phyloP scores from a whole-genome alignment of 352 stramenopile genomes.

The Phytophthora syringae region DNA sequence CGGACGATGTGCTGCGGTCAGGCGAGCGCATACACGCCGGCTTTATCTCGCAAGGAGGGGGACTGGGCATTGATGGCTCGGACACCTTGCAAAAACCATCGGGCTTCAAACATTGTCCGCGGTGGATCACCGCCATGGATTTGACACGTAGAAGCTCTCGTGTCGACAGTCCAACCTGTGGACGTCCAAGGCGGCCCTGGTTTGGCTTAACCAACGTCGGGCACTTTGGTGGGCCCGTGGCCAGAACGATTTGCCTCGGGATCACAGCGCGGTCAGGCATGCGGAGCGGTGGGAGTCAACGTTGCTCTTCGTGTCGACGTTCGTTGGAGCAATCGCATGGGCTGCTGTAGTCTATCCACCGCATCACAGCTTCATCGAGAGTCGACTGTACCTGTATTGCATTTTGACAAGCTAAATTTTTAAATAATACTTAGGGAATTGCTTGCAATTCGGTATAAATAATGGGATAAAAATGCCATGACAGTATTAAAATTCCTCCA shows the following conservation, averaged over 20 bases:
- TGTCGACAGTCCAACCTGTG: neutral
- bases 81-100: conserved; percentile 22
- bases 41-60: conserved; percentile 20
- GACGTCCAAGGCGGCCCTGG: neutral
- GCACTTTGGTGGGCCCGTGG: no score
- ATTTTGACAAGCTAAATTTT: no score
- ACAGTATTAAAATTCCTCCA: no score
- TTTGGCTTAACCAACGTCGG: no score
- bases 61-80: conserved; percentile 6
- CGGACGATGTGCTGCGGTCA: conserved; percentile 32
- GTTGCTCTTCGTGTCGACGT: conserved; percentile 4
- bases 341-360: conserved; percentile 24
- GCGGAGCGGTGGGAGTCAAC: no score
- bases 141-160: conserved; percentile 22
- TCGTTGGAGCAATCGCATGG: no score
- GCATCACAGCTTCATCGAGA: conserved; percentile 9
- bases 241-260: no score
- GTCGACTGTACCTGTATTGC: no score
- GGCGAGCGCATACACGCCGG: conserved; percentile 25
- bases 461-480: no score
- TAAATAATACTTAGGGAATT: no score
- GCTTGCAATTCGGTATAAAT: no score
- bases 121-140: conserved; percentile 20
- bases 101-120: conserved; percentile 21
- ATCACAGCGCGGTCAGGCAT: no score